phyloP scores from a whole-genome alignment of 1,284 basidiomycete species.

The Anthracocystis walkeri region DNA sequence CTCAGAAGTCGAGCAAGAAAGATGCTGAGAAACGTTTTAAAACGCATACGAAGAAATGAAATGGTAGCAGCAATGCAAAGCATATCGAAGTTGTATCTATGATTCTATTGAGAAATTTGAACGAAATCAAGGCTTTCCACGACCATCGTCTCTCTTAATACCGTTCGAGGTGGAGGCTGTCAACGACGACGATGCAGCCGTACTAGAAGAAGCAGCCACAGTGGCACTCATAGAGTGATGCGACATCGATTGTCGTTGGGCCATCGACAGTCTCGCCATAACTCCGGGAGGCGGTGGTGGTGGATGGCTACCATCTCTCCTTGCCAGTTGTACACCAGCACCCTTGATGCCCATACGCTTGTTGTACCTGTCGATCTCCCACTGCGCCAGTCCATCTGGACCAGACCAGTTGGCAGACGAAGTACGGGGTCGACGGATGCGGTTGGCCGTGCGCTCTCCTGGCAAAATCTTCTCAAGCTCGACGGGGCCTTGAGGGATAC shows the following conservation, averaged over 20 bases:
- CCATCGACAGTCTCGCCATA: constrained; percentile 39
- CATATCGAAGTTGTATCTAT: neutral
- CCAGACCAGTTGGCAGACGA: constrained; percentile 66
- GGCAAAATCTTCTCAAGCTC: constrained; percentile 64
- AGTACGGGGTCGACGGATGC: constrained; percentile 57
- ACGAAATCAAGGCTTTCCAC: constrained; percentile 15
- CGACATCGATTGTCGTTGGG: constrained; percentile 30
- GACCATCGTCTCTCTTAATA: constrained; percentile 20
- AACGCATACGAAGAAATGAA: neutral
- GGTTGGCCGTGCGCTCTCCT: constrained; percentile 39
- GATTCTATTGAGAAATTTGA: too few species aligned
- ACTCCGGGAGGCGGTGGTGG: constrained; percentile 32
- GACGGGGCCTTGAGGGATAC: constrained; percentile 62
- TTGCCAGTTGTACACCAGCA: constrained; percentile 32
- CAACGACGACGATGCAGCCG: constrained; percentile 9
- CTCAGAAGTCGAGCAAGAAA: neutral
- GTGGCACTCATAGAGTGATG: constrained; percentile 12
- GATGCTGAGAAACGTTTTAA: too few species aligned
- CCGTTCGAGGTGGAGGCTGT: neutral
- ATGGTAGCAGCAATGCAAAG: constrained; percentile 5
- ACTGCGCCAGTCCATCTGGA: constrained; percentile 62
- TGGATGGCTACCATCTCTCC: constrained; percentile 33
- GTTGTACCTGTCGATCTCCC: constrained; percentile 68
- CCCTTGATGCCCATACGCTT: constrained; percentile 63
- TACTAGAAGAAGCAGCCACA: neutral